Percentiles rank a stretch among this genome's conserved stretches.
phyloP scores from a whole-genome alignment of 495 filamentous ascomycete species.

The Penicillium turbatum region DNA sequence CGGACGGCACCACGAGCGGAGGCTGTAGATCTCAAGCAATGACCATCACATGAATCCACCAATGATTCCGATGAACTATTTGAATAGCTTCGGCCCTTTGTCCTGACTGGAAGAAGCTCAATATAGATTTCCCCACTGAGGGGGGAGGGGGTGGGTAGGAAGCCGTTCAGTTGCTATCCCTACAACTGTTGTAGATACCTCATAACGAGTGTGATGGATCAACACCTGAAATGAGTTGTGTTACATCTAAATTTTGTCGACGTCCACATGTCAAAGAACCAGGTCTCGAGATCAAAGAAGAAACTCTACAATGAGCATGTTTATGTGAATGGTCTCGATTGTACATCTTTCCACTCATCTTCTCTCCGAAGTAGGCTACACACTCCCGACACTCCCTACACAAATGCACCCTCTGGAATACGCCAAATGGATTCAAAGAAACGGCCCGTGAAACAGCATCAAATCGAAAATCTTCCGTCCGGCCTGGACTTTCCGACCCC shows the following conservation, averaged over 20 bases:
- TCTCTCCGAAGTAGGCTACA: background rate
- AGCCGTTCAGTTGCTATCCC: background rate
- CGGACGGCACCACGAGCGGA: constrained; percentile 8
- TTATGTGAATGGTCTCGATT: background rate
- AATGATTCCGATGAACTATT: constrained; percentile 10
- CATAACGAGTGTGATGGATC: background rate
- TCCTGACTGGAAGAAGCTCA: background rate
- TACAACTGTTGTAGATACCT: background rate
- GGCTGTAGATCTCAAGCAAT: constrained; percentile 13
- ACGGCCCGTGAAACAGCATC: constrained; percentile 1
- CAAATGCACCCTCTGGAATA: background rate
- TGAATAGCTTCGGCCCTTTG: constrained; percentile 10
- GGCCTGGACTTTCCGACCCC: background rate
- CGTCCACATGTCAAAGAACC: background rate
- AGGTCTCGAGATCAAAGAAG: background rate
- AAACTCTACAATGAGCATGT: background rate
- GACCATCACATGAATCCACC: constrained; percentile 8
- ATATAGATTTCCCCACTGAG: background rate
- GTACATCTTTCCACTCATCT: background rate
- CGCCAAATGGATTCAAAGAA: background rate
- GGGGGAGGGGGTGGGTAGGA: background rate
- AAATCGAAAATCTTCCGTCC: background rate
- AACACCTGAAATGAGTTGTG: constrained; percentile 5
- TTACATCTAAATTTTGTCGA: constrained; percentile 4
- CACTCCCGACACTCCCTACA: background rate